Conservation (phyloP, 352 stramenopile species). For the Pythium apleroticum region DNA sequence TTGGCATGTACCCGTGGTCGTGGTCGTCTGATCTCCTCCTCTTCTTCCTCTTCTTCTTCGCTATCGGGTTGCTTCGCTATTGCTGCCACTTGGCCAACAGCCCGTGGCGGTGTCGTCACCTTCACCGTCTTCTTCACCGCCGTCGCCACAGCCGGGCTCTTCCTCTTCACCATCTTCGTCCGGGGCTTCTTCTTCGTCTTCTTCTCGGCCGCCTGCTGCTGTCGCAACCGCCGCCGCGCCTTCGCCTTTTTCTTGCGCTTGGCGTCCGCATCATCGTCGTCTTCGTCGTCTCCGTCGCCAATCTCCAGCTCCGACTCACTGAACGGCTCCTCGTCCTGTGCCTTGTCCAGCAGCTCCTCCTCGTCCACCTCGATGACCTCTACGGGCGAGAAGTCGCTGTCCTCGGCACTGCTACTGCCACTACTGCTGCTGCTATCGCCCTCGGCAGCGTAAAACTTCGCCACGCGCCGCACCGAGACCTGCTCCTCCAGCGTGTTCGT, state of each 20-base stretch:
- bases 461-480: constrained; percentile 26
- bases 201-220: constrained; percentile 8
- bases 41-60: background rate
- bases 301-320: constrained; percentile 22
- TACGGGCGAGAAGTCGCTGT: constrained; percentile 23
- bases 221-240: constrained; percentile 8
- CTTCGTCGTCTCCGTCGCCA: constrained; percentile 6
- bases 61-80: background rate
- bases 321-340: constrained; percentile 15
- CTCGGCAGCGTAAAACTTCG: constrained; percentile 44
- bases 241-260: constrained; percentile 2
- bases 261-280: constrained; percentile 1
- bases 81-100: background rate
- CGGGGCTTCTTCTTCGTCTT: constrained; percentile 5
- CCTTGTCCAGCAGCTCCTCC: constrained; percentile 12
- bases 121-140: background rate
- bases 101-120: background rate
- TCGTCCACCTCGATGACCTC: constrained; percentile 13
- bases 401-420: constrained; percentile 13
- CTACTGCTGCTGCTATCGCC: constrained; percentile 38
- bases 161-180: background rate
- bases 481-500: constrained; percentile 41
- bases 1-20: background rate
- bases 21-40: background rate
- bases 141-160: background rate